phyloP scores from a whole-genome alignment of 257 asterid genomes.

The Craterostigma plantagineum region DNA sequence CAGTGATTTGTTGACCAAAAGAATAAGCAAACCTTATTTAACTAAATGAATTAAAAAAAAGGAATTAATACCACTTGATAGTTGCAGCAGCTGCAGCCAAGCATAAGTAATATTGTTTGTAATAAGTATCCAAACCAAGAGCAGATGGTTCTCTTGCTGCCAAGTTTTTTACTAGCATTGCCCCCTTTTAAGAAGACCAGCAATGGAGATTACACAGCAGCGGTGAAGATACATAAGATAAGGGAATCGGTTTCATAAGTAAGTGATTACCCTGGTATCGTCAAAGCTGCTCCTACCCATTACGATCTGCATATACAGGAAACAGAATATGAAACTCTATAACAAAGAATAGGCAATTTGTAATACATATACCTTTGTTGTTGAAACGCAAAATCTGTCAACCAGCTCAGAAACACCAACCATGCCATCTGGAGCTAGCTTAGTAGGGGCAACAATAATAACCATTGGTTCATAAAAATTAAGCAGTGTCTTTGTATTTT shows the following conservation, averaged over 20 bases:
- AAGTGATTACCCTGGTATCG: slow-evolving; percentile 69
- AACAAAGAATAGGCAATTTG: background rate
- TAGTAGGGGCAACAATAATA: slow-evolving; percentile 68
- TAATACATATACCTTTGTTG: slow-evolving; percentile 32
- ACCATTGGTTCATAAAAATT: slow-evolving; percentile 81
- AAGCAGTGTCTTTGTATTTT: slow-evolving; percentile 80
- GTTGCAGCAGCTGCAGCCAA: slow-evolving; percentile 98
- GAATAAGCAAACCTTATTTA: background rate
- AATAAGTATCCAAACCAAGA: slow-evolving; percentile 79
- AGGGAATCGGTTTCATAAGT: slow-evolving; percentile 9
- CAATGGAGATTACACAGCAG: slow-evolving; percentile 15
- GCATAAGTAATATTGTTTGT: slow-evolving; percentile 93
- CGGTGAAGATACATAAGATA: slow-evolving; percentile 9
- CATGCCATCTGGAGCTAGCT: slow-evolving; percentile 84
- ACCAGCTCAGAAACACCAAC: slow-evolving; percentile 87
- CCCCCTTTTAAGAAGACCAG: slow-evolving; percentile 42
- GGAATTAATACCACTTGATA: slow-evolving; percentile 64
- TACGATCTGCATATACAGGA: slow-evolving; percentile 30
- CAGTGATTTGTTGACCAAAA: background rate
- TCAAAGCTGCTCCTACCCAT: slow-evolving; percentile 89
- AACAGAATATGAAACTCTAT: slow-evolving; percentile 3
- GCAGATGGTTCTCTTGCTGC: slow-evolving; percentile 94
- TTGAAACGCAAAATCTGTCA: slow-evolving; percentile 52
- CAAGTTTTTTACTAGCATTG: slow-evolving; percentile 56
- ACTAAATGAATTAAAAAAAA: background rate